Base-by-base conservation (phyloP, 768 basidiomycete genomes). In the Peribolospora kevripleyi region DNA sequence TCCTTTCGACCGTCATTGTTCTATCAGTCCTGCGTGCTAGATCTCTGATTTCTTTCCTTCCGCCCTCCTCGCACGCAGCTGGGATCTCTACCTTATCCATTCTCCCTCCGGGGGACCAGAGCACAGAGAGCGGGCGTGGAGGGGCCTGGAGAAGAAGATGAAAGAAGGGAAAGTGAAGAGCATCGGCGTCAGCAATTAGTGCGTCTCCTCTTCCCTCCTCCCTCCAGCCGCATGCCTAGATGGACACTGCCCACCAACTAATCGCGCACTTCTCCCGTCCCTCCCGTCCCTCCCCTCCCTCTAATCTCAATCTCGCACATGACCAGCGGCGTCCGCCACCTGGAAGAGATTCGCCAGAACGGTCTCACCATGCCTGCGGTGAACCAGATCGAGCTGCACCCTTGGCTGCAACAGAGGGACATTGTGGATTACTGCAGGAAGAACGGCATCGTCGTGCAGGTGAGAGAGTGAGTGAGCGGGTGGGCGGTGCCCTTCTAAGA, bases 181-280 rank as follows among this genome's bases (percentile, higher is more conserved):
- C 4, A 75, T 83, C n/a, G 84, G 84, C 3, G 84, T 86, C 6
- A 84, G 82, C 1, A 87, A 87, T 67, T 87, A 78, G 82, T 83
- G 60, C 50, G 80, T 64, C 25, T 13, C 25, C 11, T 53, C 51
- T 1, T 14, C 43, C 9, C 25, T 13, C 25, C 11, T 53, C 51
- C 0, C 3, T 6, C 9, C 25, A 25, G 1, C 25, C 25, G 25
- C 25, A 25, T 25, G 25, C 25, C 25, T 25, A 25, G 25, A 1
- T 25, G 25, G 25, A 25, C 25, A 25, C 25, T 25, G n/a, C 25
- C 25, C 25, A 25, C 25, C 25, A 25, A 1, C 25, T 25, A 25
- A 25, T 25, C 25, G 25, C 25, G 25, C 25, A 25, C 25, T 25
- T 25, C 25, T 25, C 25, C 25, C 25, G 1, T 25, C 39, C 14